Conservation (phyloP, 1,284 basidiomycete species). For the Pascua guehoae region DNA sequence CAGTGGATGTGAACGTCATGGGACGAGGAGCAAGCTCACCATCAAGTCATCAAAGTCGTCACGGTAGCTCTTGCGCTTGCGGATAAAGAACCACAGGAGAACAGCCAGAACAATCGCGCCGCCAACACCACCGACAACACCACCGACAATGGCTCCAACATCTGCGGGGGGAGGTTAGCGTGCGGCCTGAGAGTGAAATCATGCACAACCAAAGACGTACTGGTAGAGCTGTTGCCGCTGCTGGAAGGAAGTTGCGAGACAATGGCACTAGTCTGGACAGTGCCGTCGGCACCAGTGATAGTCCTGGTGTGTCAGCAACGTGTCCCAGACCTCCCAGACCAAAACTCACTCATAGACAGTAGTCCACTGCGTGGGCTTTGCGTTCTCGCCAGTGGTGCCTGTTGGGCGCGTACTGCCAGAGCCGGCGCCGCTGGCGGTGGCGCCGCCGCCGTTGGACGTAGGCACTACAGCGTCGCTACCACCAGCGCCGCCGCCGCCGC, state of each 20-base stretch:
- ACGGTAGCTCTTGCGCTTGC: conserved; percentile 35
- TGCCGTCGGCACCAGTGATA: not conserved
- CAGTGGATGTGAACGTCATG: not conserved
- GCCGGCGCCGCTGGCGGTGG: not conserved
- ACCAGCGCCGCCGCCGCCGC: too few relatives aligned
- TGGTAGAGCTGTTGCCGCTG: not conserved
- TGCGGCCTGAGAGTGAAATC: too few relatives aligned
- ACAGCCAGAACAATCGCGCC: conserved; percentile 37
- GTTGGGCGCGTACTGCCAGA: not conserved
- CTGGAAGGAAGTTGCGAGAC: not conserved
- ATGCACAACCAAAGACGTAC: not conserved
- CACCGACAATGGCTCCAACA: conserved; percentile 46
- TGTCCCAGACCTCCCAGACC: too few relatives aligned
- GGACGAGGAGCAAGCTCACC: conserved; percentile 25
- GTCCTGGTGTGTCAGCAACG: not conserved
- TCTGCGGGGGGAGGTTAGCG: conserved; percentile 16
- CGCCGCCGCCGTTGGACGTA: not conserved
- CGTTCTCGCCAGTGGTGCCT: not conserved
- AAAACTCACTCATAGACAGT: not conserved
- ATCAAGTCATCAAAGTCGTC: conserved; percentile 50
- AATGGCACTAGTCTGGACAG: not conserved
- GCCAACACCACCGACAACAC: conserved; percentile 46
- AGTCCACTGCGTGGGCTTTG: not conserved
- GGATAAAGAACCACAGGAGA: conserved; percentile 36
- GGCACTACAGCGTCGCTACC: too few relatives aligned